Base-by-base conservation (phyloP, 257 asterid genomes). In the Cynanchum wilfordii region DNA sequence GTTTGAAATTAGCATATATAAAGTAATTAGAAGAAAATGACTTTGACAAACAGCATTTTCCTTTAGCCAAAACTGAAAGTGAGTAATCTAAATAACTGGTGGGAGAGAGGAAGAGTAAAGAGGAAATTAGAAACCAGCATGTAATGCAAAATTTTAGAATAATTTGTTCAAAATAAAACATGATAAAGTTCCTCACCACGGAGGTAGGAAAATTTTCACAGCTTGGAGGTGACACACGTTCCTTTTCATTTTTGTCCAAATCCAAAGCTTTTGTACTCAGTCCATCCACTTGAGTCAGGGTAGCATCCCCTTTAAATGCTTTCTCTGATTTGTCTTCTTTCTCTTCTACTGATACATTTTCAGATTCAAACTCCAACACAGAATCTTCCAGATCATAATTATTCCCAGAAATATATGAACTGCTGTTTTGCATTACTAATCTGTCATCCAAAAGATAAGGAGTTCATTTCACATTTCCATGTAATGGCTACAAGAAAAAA, bases 401-500 rank as follows among this genome's bases (percentile, higher is more conserved):
- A 22, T 66, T 75, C 66, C 77, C 87, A 72, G 63, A 3, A 76
- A 60, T 60, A 60, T 74, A 62, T 80, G 36, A 8, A 59, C 57
- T 82, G 66, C 74, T 76, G 20, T 64, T 74, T 70, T 30, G 63
- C 72, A 73, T 54, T n/a, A 44, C 20, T 27, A 74, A 69, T 71
- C 95, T 93, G 88, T 73, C 66, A 75, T 71, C 74, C 72, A 76
- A 79, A 45, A 68, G 20, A 29, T 33, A 68, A 24, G 19, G 51
- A 65, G 38, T 13, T 11, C 50, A 75, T 56, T 54, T 56, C 29
- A 71, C 50, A 68, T 10, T 36, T 44, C 50, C 69, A 64, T 30
- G 5, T 69, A 42, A 67, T 22, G 67, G 66, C 33, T 74, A 30
- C 44, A 17, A 77, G 19, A 60, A 70, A 40, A 40, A 56, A 45